These are phyloP conservation scores for Cercophora newfieldiana DNA, from an alignment of 495 filamentous ascomycete species.

Conservation along the genomic window DNA sequence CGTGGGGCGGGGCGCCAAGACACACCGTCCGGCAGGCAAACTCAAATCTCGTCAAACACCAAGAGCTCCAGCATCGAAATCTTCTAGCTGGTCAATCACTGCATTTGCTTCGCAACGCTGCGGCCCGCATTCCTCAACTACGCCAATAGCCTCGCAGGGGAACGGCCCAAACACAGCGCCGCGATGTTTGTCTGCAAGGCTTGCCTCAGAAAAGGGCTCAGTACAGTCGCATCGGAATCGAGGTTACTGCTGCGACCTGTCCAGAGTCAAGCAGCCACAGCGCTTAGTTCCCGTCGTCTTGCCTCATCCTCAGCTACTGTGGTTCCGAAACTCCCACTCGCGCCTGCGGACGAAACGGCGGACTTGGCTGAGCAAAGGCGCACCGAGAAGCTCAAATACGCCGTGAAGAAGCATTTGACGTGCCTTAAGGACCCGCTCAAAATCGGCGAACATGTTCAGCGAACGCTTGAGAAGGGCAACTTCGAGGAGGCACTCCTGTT, in stretches of 20 bases:
- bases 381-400: conserved; percentile 28
- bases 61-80: neutral
- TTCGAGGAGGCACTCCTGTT: conserved; percentile 63
- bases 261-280: neutral
- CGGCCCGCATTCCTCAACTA: neutral
- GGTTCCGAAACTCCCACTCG: neutral
- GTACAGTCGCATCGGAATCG: conserved; percentile 9
- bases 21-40: conserved; percentile 19
- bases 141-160: neutral
- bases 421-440: conserved; percentile 66
- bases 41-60: neutral
- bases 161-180: neutral
- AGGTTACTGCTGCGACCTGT: conserved; percentile 8
- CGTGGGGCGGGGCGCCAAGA: neutral
- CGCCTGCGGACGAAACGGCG: neutral
- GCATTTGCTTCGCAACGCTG: neutral
- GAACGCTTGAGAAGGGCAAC: conserved; percentile 53
- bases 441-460: conserved; percentile 62
- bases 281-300: neutral
- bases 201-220: conserved; percentile 34
- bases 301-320: neutral
- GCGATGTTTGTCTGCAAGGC: conserved; percentile 45
- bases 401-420: conserved; percentile 56
- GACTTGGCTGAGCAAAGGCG: neutral
- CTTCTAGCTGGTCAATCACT: neutral